Evolutionary conservation across 768 basidiomycete genomes (phyloP), one percentile per base, ranked within the genome.

Genomic region (Pleurotus giganteus): DNA sequence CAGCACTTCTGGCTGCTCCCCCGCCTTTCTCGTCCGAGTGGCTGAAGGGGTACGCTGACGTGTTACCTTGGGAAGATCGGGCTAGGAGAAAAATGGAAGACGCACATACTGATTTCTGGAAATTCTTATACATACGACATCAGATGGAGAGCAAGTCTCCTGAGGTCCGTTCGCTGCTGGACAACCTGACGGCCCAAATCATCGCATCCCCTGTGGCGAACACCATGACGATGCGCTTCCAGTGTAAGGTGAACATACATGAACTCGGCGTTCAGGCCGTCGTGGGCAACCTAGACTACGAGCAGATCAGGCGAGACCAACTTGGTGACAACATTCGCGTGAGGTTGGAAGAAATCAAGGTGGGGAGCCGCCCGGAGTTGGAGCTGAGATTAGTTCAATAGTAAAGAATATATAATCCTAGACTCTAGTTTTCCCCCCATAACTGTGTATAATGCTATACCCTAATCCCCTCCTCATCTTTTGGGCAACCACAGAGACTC

Each of bases 1-100:
- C 85, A 47, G 81, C 80, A 4, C 69, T 98, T 9, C 71, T 88
- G 5, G 68, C 74, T 13, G 58, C 67, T 2, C 63, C 65, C 1
- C 71, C 77, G 3, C 66, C 76, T 3, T 85, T 89, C 61, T 71
- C 72, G 27, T 45, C 61, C 2, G 69, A 73, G 27, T 78, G 77
- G 67, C 60, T 91, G 63, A 65, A 70, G 61, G 66, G 64, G 9
- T 73, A 81, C 53, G 74, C 69, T 7, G 59, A 68, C 1, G 65
- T 77, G 34, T 62, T 79, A 32, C 66, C 64, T 42, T 60, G 62
- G 26, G 64, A 61, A 41, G 81, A 84, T 52, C 66, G 60, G 31
- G 60, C 66, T 28, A 46, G 60, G 39, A 71, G 65, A 52, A 63
- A 69, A 4, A 59, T 65, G 5, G 64, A 73, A 19, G 59, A 63